Evolutionary conservation across 2,329 filamentous ascomycete genomes (phyloP).

Genomic region (Massarina eburnea): DNA sequence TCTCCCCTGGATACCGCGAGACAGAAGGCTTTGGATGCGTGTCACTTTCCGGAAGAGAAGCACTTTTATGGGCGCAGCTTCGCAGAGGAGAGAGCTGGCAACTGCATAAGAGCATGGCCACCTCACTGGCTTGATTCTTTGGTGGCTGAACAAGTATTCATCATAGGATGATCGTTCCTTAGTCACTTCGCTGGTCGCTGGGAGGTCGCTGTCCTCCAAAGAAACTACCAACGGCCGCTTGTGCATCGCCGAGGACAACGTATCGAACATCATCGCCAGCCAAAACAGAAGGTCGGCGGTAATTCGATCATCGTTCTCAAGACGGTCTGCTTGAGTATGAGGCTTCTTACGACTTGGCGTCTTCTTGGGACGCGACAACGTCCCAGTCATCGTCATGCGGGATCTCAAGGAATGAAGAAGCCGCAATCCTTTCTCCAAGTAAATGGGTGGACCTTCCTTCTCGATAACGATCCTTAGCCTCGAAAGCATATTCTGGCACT

Average conservation of each 20-base stretch:
- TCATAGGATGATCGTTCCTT: constrained; percentile 41
- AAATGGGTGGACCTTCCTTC: constrained; percentile 40
- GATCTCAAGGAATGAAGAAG: constrained; percentile 42
- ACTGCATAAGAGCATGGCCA: constrained; percentile 61
- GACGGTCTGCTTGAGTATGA: constrained; percentile 15
- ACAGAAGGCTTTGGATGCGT: constrained; percentile 57
- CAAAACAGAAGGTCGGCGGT: constrained; percentile 60
- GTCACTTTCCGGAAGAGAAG: constrained; percentile 60
- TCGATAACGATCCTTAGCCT: constrained; percentile 36
- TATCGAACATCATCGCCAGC: constrained; percentile 63
- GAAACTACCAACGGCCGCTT: constrained; percentile 49
- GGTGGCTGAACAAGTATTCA: constrained; percentile 40
- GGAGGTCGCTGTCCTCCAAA: constrained; percentile 50
- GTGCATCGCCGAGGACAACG: constrained; percentile 57
- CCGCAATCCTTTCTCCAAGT: constrained; percentile 45
- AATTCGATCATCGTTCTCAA: constrained; percentile 42
- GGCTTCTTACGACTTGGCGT: constrained; percentile 13
- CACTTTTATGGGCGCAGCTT: constrained; percentile 61
- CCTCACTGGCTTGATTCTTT: constrained; percentile 31
- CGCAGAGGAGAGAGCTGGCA: constrained; percentile 53
- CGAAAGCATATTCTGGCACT: constrained; percentile 34
- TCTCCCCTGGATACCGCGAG: constrained; percentile 41
- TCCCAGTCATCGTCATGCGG: constrained; percentile 27
- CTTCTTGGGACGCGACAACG: constrained; percentile 11
- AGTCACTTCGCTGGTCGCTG: not conserved